These are phyloP conservation scores for Schoenoplectus triqueter DNA, from an alignment of 202 grass and related monocot genomes.

Conservation along the genomic window DNA sequence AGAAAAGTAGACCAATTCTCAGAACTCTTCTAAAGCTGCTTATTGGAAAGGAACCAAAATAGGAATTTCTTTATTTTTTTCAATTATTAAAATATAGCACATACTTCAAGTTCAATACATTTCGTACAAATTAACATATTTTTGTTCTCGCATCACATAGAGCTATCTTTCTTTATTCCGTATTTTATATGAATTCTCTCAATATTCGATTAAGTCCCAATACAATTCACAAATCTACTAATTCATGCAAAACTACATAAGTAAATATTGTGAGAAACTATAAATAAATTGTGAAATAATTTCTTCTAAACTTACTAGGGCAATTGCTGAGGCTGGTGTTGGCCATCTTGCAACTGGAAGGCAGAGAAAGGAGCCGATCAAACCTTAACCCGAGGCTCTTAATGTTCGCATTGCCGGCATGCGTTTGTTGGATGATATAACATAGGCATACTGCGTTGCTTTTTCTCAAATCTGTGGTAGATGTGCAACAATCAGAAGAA, in stretches of 20 bases:
- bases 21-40: neutral
- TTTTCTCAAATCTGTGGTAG: constrained; percentile 45
- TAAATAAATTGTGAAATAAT: neutral
- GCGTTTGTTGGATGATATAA: constrained; percentile 81
- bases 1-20: neutral
- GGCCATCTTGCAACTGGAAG: constrained; percentile 56
- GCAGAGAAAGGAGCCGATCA: constrained; percentile 60
- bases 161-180: no score
- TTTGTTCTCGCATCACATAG: no score
- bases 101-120: neutral
- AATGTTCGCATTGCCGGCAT: constrained; percentile 38
- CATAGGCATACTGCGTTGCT: constrained; percentile 64
- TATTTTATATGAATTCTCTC: neutral
- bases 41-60: neutral
- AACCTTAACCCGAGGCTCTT: constrained; percentile 62
- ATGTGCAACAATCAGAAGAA: constrained; percentile 61
- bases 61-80: neutral
- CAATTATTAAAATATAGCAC: neutral
- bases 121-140: neutral
- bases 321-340: constrained; percentile 70
- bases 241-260: neutral
- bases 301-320: constrained; percentile 45
- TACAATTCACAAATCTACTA: neutral
- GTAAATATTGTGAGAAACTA: neutral
- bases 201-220: neutral